These are phyloP conservation scores for Phytophthora quininea DNA, from an alignment of 352 stramenopile species.

Conservation along the genomic window DNA sequence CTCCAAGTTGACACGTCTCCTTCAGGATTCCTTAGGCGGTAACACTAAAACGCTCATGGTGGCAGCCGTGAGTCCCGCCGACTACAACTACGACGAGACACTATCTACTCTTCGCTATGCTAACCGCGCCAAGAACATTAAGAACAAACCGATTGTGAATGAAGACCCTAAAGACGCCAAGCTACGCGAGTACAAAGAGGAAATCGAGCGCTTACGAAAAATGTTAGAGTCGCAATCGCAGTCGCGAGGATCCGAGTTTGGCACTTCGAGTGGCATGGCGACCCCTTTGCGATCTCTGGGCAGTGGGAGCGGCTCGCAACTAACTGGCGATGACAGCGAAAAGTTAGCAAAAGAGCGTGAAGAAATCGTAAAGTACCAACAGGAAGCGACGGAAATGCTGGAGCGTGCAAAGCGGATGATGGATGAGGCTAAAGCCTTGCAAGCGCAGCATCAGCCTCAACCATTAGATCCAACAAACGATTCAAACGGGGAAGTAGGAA, in stretches of 20 bases:
- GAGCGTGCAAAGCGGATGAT: slow-evolving; percentile 73
- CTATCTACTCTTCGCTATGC: slow-evolving; percentile 96
- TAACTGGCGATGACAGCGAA: slow-evolving; percentile 16
- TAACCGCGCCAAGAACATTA: slow-evolving; percentile 97
- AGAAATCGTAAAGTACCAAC: slow-evolving; percentile 67
- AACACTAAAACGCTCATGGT: slow-evolving; percentile 98
- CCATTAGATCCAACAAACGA: slow-evolving; percentile 6
- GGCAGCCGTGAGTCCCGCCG: slow-evolving; percentile 93
- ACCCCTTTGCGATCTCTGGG: slow-evolving; percentile 35
- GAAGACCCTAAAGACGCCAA: slow-evolving; percentile 94
- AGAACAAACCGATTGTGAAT: slow-evolving; percentile 96
- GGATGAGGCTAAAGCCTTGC: slow-evolving; percentile 65
- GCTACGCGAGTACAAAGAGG: slow-evolving; percentile 89
- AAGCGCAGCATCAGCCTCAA: slow-evolving; percentile 24
- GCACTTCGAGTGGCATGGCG: slow-evolving; percentile 45
- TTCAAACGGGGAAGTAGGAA: slow-evolving; percentile 1
- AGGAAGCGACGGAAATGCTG: slow-evolving; percentile 75
- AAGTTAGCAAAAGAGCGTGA: slow-evolving; percentile 57
- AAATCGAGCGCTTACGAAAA: slow-evolving; percentile 89
- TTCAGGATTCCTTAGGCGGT: slow-evolving; percentile 93
- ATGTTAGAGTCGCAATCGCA: slow-evolving; percentile 69
- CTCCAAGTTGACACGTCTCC: slow-evolving; percentile 91
- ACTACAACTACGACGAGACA: slow-evolving; percentile 97
- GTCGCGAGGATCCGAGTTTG: slow-evolving; percentile 42
- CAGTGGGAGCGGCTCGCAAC: slow-evolving; percentile 8